A percentile compares a stretch with the other conserved stretches of the same genome.
These are phyloP conservation scores for Talaromyces sp. DNA, from an alignment of 2,329 filamentous ascomycete species.

Conservation along the genomic window DNA sequence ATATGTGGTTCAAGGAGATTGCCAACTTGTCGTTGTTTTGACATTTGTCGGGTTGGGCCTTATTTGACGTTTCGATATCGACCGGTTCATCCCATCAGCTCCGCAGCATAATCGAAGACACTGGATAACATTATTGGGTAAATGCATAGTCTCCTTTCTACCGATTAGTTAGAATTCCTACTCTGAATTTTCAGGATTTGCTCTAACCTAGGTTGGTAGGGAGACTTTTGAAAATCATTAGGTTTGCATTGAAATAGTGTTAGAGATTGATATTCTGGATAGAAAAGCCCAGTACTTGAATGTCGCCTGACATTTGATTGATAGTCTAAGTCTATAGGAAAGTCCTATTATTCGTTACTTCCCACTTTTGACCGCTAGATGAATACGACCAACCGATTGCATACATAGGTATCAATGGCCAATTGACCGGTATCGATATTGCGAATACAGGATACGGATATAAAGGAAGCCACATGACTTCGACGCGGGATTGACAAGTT, in stretches of 20 bases:
- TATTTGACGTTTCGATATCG: not conserved
- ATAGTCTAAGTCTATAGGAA: not conserved
- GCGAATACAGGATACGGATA: too few relatives aligned
- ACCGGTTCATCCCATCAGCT: not conserved
- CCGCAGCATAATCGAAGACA: not conserved
- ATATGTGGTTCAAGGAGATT: not conserved
- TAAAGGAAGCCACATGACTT: not conserved
- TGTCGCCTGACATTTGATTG: not conserved
- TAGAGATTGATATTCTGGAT: not conserved
- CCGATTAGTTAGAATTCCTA: too few relatives aligned
- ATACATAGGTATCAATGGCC: too few relatives aligned
- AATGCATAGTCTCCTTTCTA: too few relatives aligned
- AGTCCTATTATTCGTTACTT: not conserved
- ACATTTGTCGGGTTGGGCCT: not conserved
- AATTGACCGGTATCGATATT: not conserved
- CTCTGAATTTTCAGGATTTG: not conserved
- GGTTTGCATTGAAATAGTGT: not conserved
- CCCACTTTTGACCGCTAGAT: not conserved
- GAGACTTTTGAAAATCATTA: not conserved
- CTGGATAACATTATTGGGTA: not conserved
- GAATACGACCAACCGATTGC: not conserved
- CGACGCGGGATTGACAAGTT: not conserved
- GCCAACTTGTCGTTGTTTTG: not conserved
- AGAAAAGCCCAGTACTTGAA: not conserved
- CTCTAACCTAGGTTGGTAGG: not conserved